Evolutionary conservation across 129 eudicot species (phyloP).

Genomic region (Daucus carota): DNA sequence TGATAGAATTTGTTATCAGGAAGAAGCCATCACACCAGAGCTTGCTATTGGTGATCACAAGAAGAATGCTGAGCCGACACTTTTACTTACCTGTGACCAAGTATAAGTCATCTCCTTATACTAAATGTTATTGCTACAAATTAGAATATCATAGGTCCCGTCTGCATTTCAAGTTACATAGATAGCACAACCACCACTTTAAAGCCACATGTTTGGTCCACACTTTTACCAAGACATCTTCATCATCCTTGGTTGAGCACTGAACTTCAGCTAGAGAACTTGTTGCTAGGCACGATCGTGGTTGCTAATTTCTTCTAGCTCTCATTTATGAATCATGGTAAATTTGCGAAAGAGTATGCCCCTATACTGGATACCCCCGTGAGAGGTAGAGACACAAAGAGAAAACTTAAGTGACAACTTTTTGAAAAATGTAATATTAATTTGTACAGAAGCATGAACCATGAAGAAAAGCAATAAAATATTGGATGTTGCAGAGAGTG

Average conservation of each 20-base stretch:
- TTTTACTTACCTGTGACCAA: constrained; percentile 91
- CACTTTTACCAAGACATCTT: neutral
- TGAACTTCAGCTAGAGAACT: neutral
- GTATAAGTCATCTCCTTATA: constrained; percentile 43
- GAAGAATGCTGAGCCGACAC: constrained; percentile 59
- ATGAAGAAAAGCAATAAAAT: neutral
- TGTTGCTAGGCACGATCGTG: neutral
- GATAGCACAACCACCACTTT: neutral
- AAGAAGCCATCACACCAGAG: constrained; percentile 57
- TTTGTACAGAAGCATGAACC: neutral
- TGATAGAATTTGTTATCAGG: constrained; percentile 48
- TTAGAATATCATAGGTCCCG: constrained; percentile 11
- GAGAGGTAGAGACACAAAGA: neutral
- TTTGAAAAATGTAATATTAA: neutral
- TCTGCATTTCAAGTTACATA: constrained; percentile 10
- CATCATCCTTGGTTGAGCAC: neutral
- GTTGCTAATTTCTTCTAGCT: neutral
- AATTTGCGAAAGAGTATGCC: neutral
- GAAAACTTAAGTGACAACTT: neutral
- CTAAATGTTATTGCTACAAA: constrained; percentile 11
- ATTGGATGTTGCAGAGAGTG: neutral
- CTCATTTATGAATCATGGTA: neutral
- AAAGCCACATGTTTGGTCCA: constrained; percentile 9
- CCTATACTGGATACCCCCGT: neutral
- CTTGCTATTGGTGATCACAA: constrained; percentile 47